Evolutionary conservation across 345 rosid species (phyloP).

Genomic region (Lenwebbia sp.): DNA sequence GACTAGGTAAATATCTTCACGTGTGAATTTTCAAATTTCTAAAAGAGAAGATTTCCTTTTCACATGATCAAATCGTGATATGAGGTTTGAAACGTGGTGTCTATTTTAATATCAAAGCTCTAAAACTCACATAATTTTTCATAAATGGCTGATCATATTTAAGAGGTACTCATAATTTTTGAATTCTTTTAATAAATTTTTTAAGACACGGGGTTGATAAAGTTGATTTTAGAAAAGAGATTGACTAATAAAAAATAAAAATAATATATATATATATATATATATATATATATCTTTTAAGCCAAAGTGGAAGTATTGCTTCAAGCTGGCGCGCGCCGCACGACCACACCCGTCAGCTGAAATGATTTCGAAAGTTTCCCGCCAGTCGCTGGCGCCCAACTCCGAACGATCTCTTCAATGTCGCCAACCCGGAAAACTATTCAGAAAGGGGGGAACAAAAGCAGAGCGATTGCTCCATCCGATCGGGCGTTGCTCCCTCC

Average conservation of each 20-base stretch:
- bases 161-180: background rate
- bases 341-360: background rate
- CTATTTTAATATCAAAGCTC: background rate
- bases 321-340: background rate
- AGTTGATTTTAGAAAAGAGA: background rate
- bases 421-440: background rate
- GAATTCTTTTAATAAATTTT: background rate
- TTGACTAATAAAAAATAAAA: background rate
- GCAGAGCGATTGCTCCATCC: background rate
- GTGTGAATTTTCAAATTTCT: no score
- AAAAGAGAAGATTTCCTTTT: no score
- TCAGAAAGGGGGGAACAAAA: background rate
- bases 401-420: background rate
- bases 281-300: no score
- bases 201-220: background rate
- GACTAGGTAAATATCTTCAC: no score
- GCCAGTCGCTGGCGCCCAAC: background rate
- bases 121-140: background rate
- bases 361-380: constrained; percentile 7
- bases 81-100: no score
- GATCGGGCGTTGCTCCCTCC: background rate
- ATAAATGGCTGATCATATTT: background rate
- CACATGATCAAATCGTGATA: background rate
- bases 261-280: no score
- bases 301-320: background rate